These are phyloP conservation scores for Cylindrotheca fusiformis DNA, from an alignment of 108 stramenopile species.

Conservation along the genomic window DNA sequence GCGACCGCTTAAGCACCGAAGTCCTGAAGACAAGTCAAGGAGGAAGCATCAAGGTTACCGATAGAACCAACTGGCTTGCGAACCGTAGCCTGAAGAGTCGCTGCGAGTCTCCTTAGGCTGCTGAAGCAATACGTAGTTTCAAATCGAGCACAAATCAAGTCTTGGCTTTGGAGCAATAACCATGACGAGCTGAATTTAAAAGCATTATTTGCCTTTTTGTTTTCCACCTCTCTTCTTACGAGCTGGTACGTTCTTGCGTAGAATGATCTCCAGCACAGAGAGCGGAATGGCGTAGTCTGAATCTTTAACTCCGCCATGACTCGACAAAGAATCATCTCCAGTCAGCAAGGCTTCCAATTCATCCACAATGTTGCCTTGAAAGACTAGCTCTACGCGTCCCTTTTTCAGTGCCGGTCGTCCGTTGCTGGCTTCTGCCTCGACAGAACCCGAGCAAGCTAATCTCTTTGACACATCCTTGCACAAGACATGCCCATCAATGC, in stretches of 20 bases:
- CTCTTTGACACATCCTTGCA: constrained; percentile 58
- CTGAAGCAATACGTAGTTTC: too few species aligned
- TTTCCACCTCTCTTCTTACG: constrained; percentile 36
- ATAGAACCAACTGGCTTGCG: constrained; percentile 13
- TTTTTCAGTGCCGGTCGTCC: constrained; percentile 61
- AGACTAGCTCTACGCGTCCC: constrained; percentile 56
- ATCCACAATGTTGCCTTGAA: constrained; percentile 74
- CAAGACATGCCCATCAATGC: constrained; percentile 49
- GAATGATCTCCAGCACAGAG: constrained; percentile 44
- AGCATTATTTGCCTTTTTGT: neutral
- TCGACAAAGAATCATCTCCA: constrained; percentile 63
- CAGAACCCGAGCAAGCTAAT: constrained; percentile 62
- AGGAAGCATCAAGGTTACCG: neutral
- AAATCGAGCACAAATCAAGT: too few species aligned
- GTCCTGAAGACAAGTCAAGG: neutral
- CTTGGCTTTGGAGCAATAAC: too few species aligned
- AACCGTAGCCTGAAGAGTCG: constrained; percentile 14
- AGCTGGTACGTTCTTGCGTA: constrained; percentile 76
- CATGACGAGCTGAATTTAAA: too few species aligned
- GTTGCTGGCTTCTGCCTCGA: constrained; percentile 42
- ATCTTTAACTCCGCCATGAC: constrained; percentile 74
- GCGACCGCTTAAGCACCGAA: constrained; percentile 10
- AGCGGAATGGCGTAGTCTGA: constrained; percentile 55
- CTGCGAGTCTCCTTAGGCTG: neutral
- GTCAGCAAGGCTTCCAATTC: constrained; percentile 70